Base-by-base conservation (phyloP, 371 early-diverging fungal genomes). In the Encephalitozoon romaleae region DNA sequence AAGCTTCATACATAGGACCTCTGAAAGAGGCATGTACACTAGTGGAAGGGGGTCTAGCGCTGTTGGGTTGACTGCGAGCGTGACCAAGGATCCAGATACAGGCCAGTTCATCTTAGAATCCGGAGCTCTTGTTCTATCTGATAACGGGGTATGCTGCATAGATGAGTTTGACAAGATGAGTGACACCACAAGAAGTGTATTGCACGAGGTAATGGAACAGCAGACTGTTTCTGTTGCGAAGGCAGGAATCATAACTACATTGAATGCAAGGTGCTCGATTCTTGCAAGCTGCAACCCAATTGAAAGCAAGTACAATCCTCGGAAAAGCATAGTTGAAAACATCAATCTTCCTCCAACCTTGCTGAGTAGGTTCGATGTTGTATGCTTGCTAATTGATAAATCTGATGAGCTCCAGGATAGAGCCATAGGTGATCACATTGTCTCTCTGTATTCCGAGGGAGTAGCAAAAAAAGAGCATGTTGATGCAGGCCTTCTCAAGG, bases 31-130 rank as follows among this genome's bases (percentile, higher is more conserved):
- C 66, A 90, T 98, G 15, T 98, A 97, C 84, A 98, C 99, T 0
- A 92, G 94, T 21, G 99, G 99, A 72, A 94, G 95, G 83, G 99
- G 99, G 32, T 92, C 93, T 12, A 92, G 93, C 30, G 97, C 97
- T 4, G 99, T 98, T 5, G 99, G 99, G 85, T 87, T 99, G 64
- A 99, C 97, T 1, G 99, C 97, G 9, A 93, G 91, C 83, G 92
- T 98, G n/a, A 91, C 93, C 23, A 89, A 94, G 59, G 98, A 99
- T 80, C 92, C 94, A 0, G 97, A 96, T 78, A 91, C 93, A 12
- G 89, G 92, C 28, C 94, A 95, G 86, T 86, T 95, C 78, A 94
- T 98, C 9, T 86, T 98, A 28, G 86, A 85, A 69, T 68, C 77
- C 18, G 86, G 86, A 9, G 86, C 86, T 30, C 78, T 85, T 9